Evolutionary conservation across 352 stramenopile species (phyloP), one percentile per base, ranked within the genome.

Genomic region (Thraustochytrium striatum): DNA sequence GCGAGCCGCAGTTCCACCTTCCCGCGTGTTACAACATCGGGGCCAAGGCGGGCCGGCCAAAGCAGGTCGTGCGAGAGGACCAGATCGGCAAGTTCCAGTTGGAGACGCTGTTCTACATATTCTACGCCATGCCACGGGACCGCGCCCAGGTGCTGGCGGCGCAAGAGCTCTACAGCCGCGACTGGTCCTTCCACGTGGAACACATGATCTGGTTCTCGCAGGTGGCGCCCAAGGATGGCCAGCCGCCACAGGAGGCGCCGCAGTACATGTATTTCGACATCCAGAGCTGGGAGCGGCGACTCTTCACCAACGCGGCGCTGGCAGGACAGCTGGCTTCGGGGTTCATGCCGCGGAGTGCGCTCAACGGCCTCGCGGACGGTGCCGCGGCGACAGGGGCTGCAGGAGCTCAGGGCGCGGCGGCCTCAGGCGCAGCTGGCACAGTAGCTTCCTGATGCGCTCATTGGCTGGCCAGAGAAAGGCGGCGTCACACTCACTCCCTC

Each of bases 81-180:
- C 94, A 99, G 82, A 88, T 99, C 81, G 94, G 90, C 62, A 98
- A 98, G 86, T 98, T 99, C 85, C 91, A 98, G 82, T 86, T 98
- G 57, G 95, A 98, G 89, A 99, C 95, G 69, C 87, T 99, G 30
- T 98, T 99, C 87, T 98, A 98, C 88, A 97, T 98, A 83, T 99
- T 99, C 86, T 99, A 99, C 87, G 92, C 92, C 69, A 94, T 99
- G 88, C 95, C 96, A 55, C 95, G 97, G 87, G 96, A 99, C 85
- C 91, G 97, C 3, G 86, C 98, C 61, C 95, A 99, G 86, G 90
- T 91, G 5, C 91, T 91, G 62, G 83, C 88, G 62, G 90, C 90
- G 13, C 87, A 92, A 81, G 89, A 94, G 79, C 83, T 94, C 28
- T 95, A 96, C 84, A 91, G 87, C 61, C 91, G 95, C 68, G 94